Percentiles rank a stretch among this genome's conserved stretches.
Evolutionary conservation across 805 yeast species (phyloP).

Genomic region (Metschnikowia matae): DNA sequence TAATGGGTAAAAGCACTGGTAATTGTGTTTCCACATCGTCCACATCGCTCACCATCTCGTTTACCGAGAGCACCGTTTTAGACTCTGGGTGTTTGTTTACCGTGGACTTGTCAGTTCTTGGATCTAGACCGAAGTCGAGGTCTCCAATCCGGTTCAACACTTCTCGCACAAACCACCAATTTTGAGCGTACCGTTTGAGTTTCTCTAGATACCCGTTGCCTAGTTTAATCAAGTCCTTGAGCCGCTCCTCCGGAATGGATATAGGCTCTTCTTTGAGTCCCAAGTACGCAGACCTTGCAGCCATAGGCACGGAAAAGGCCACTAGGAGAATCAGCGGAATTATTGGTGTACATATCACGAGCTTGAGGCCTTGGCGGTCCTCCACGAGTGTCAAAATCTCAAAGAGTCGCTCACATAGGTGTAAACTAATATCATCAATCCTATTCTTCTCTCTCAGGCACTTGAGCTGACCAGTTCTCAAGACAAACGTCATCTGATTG

Average conservation of each 20-base stretch:
- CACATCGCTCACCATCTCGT: conserved; percentile 9
- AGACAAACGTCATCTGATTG: conserved; percentile 12
- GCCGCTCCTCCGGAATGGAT: not conserved
- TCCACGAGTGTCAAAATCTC: conserved; percentile 9
- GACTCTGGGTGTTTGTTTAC: not conserved
- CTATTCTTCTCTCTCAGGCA: conserved; percentile 6
- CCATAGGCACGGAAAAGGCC: conserved; percentile 16
- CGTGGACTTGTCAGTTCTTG: not conserved
- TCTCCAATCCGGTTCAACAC: conserved; percentile 10
- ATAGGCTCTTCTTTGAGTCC: not conserved
- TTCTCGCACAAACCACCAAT: conserved; percentile 19
- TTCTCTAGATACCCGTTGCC: conserved; percentile 8
- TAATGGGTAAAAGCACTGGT: conserved; percentile 14
- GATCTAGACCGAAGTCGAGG: conserved; percentile 1
- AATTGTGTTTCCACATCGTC: conserved; percentile 14
- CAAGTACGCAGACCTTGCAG: conserved; percentile 10
- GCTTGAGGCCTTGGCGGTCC: conserved; percentile 12
- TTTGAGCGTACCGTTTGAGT: conserved; percentile 8
- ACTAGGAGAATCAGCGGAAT: conserved; percentile 18
- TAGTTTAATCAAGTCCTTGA: conserved; percentile 3
- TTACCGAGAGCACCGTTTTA: conserved; percentile 9
- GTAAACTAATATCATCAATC: conserved; percentile 10
- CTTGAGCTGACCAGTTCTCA: conserved; percentile 16
- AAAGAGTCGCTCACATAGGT: conserved; percentile 10
- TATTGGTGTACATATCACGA: conserved; percentile 14